Conservation (phyloP, 371 early-diverging fungal genomes). For the Parasitella parasitica region DNA sequence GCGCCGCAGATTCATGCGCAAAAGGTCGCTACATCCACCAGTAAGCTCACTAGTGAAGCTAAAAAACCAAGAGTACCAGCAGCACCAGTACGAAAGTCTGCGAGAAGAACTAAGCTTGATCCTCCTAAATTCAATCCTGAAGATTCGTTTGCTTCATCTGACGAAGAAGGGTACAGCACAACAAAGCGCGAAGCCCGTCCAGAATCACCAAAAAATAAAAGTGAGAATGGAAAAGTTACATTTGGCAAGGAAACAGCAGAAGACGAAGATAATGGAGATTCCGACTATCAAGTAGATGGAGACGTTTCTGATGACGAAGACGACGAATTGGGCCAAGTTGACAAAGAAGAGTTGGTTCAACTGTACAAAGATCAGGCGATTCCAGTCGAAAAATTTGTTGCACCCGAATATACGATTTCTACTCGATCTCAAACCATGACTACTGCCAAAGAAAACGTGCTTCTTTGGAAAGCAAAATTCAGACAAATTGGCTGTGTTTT, state of each 20-base stretch:
- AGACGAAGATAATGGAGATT: conserved; percentile 6
- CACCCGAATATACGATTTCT: neutral
- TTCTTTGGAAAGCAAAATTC: conserved; percentile 1
- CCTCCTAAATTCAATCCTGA: conserved; percentile 9
- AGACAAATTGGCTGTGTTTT: neutral
- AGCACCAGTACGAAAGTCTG: neutral
- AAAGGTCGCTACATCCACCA: too few species aligned
- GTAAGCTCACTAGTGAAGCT: neutral
- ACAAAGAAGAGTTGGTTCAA: conserved; percentile 5
- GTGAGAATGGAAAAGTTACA: neutral
- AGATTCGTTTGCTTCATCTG: conserved; percentile 7
- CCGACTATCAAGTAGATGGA: conserved; percentile 5
- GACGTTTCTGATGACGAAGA: conserved; percentile 4
- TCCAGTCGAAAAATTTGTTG: conserved; percentile 2
- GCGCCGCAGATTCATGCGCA: too few species aligned
- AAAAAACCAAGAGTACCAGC: neutral
- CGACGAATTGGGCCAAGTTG: conserved; percentile 8
- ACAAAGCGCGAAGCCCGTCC: neutral
- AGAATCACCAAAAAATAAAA: neutral
- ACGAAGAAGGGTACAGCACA: neutral
- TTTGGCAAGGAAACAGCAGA: neutral
- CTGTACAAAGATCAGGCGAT: conserved; percentile 12
- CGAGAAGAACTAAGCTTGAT: neutral
- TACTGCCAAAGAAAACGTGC: neutral
- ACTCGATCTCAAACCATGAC: conserved; percentile 5